These are phyloP conservation scores for Paratinospora sagittata DNA, from an alignment of 164 flowering plant species.

Conservation along the genomic window DNA sequence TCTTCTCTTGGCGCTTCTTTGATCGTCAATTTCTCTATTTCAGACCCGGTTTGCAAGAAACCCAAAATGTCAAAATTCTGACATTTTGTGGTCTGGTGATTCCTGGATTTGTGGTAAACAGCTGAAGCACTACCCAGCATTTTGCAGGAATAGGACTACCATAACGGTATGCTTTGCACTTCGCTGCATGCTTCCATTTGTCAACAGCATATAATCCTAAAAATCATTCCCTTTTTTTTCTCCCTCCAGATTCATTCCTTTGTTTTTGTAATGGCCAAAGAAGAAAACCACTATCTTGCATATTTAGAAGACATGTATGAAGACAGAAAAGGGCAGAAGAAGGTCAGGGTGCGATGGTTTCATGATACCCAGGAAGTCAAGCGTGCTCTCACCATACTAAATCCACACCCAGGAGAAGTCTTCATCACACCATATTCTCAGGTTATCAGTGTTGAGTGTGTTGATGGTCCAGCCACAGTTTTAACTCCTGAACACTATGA, in stretches of 20 bases:
- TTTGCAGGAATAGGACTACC: slow-evolving; percentile 68
- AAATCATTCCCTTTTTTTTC: slow-evolving; percentile 7
- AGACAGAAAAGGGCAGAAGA: slow-evolving; percentile 82
- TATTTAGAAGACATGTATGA: slow-evolving; percentile 98
- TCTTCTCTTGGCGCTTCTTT: neutral
- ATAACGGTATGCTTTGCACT: slow-evolving; percentile 49
- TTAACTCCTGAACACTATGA: slow-evolving; percentile 34
- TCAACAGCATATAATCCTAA: neutral
- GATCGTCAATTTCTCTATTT: slow-evolving; percentile 5
- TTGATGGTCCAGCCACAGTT: slow-evolving; percentile 84
- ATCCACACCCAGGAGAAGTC: slow-evolving; percentile 80
- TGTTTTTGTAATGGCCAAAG: slow-evolving; percentile 90
- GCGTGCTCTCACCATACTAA: slow-evolving; percentile 43
- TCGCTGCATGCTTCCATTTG: slow-evolving; percentile 1
- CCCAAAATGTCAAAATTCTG: slow-evolving; percentile 41
- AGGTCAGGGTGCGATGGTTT: slow-evolving; percentile 97
- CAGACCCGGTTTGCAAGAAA: slow-evolving; percentile 55
- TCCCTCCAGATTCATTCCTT: slow-evolving; percentile 73
- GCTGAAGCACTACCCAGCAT: slow-evolving; percentile 80
- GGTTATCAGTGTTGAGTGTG: slow-evolving; percentile 93
- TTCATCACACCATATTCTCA: slow-evolving; percentile 84
- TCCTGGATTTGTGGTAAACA: slow-evolving; percentile 91
- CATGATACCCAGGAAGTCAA: slow-evolving; percentile 78
- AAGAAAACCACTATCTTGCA: slow-evolving; percentile 70
- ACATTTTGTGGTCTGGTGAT: slow-evolving; percentile 83